Evolutionary conservation across 1,284 basidiomycete genomes (phyloP), one percentile per base, ranked within the genome.

Genomic region (Papiliotrema flavescens): DNA sequence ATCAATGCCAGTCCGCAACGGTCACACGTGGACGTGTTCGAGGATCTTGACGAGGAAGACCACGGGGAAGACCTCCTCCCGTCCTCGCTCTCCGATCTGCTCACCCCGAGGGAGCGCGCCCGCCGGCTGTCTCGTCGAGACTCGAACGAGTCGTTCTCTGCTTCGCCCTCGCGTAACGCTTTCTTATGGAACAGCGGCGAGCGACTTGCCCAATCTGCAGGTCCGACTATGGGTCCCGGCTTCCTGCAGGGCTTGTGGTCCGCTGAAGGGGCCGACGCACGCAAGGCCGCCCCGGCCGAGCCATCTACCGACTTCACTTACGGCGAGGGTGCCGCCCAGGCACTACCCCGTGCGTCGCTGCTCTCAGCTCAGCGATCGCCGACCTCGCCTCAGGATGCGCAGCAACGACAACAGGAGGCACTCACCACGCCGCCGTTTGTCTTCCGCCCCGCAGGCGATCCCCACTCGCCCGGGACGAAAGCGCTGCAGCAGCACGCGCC

Each of bases 11-110:
- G 49, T 17, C 49, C 53, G 19, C 54, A 34, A 14, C 54, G 40
- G 14, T 56, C 51, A 13, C 48, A 47, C 9, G 45, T 54, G 15
- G 61, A 61, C 35, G 62, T 66, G 6, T 65, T 70, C 41, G 63
- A 63, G 28, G 52, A 53, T 15, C 24, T 41, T 2, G 63, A 69
- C 42, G 71, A 67, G 48, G 63, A 70, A 39, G 73, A 74, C 43
- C 87, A 90, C 62, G 75, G 89, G 50, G 91, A 96, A 67, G 90
- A 91, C 55, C 87, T 94, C 69, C 73, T 95, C 26, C 91, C 91
- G 0, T 86, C 88, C 51, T 89, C 86, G 8, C 77, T 95, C 47
- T 88, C 84, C n/a, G 90, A 94, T 58, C 79, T 95, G 17, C 78
- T 95, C 43, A 94, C 90, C 0, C 89, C 89, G 0, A 87, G 86